These are phyloP conservation scores for Staphylotrichum longicolle DNA, from an alignment of 495 filamentous ascomycete species.

Conservation along the genomic window DNA sequence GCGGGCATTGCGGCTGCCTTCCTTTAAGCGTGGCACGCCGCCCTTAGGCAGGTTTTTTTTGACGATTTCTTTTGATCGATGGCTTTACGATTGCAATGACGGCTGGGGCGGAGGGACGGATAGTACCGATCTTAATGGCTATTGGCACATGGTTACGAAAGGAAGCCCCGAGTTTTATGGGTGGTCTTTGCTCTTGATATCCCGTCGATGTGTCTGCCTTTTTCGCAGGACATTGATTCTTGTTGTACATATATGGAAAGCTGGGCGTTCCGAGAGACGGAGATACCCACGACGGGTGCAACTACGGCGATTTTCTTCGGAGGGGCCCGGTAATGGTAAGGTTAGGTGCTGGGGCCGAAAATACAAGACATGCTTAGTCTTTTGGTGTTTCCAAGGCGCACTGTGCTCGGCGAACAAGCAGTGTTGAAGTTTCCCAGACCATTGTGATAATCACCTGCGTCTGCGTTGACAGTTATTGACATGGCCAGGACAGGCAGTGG, in stretches of 20 bases:
- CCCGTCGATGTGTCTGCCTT: conserved; percentile 26
- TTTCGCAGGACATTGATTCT: conserved; percentile 23
- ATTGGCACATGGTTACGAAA: conserved; percentile 23
- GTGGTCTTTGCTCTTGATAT: conserved; percentile 24
- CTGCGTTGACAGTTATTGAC: too few relatives aligned
- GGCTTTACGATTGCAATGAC: conserved; percentile 24
- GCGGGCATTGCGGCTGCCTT: conserved; percentile 38
- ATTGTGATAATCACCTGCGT: too few relatives aligned
- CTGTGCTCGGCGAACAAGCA: too few relatives aligned
- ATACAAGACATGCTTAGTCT: not conserved
- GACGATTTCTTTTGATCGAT: conserved; percentile 25
- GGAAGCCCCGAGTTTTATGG: conserved; percentile 19
- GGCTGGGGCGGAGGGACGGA: conserved; percentile 18
- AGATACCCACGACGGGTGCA: conserved; percentile 28
- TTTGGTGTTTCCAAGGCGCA: too few relatives aligned
- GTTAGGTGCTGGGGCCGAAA: not conserved
- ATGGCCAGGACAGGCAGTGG: too few relatives aligned
- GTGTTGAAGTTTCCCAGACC: too few relatives aligned
- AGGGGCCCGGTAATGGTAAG: conserved; percentile 13
- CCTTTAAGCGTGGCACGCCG: conserved; percentile 23
- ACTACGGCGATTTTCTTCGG: conserved; percentile 6
- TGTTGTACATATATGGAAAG: conserved; percentile 32
- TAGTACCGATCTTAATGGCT: conserved; percentile 32
- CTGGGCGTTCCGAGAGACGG: conserved; percentile 22
- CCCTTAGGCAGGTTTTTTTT: conserved; percentile 5